These are phyloP conservation scores for Colletotrichum caudatum DNA, from an alignment of 2,329 filamentous ascomycete species.

Conservation along the genomic window DNA sequence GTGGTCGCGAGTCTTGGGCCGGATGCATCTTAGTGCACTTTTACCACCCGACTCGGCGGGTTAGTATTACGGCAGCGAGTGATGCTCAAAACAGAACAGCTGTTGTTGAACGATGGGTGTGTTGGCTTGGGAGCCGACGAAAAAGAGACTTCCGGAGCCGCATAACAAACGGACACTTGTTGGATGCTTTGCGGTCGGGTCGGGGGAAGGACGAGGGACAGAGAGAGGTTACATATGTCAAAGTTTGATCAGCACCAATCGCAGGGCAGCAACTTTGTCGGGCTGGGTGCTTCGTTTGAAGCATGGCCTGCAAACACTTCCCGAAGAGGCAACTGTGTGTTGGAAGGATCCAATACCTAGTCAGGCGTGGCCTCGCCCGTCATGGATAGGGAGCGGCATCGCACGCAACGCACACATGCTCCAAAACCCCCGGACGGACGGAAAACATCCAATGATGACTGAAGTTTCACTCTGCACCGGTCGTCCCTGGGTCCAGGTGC, in stretches of 20 bases:
- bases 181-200: conserved; percentile 35
- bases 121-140: conserved; percentile 13
- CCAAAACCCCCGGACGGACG: conserved; percentile 39
- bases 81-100: conserved; percentile 11
- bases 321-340: conserved; percentile 30
- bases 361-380: conserved; percentile 22
- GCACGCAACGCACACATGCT: conserved; percentile 30
- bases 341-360: conserved; percentile 34
- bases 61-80: conserved; percentile 5
- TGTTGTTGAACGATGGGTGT: conserved; percentile 16
- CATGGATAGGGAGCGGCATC: conserved; percentile 23
- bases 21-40: conserved; percentile 18
- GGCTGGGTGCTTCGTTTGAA: conserved; percentile 36
- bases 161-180: conserved; percentile 31
- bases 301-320: conserved; percentile 42
- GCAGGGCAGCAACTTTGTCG: conserved; percentile 37
- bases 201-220: conserved; percentile 21
- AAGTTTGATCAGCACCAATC: conserved; percentile 43
- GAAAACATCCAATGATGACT: conserved; percentile 36
- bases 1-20: conserved; percentile 29
- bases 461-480: conserved; percentile 40
- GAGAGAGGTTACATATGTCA: conserved; percentile 39
- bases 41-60: conserved; percentile 26
- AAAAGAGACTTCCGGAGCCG: conserved; percentile 7
- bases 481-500: conserved; percentile 30